Evolutionary conservation across 2,329 filamentous ascomycete species (phyloP).

Genomic region (Cytospora chrysosperma): DNA sequence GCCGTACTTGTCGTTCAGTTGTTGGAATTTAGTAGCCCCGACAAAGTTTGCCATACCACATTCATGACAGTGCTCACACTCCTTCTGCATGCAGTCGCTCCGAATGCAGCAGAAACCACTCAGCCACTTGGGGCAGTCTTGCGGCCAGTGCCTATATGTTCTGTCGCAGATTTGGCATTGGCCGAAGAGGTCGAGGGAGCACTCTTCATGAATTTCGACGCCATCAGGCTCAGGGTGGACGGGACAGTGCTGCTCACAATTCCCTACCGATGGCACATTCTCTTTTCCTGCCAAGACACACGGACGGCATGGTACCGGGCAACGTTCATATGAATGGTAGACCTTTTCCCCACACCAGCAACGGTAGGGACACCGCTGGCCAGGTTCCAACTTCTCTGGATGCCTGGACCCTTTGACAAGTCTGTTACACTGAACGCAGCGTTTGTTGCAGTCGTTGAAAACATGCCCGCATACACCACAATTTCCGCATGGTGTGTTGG

Average conservation of each 20-base stretch:
- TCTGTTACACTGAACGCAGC: not conserved
- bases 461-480: not conserved
- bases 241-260: not conserved
- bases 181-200: not conserved
- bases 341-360: not conserved
- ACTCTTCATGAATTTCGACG: not conserved
- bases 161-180: not conserved
- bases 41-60: not conserved
- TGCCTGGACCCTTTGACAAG: no score
- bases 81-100: not conserved
- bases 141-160: not conserved
- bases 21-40: not conserved
- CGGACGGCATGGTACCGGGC: not conserved
- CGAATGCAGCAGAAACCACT: not conserved
- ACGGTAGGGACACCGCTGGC: not conserved
- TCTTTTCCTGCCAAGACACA: not conserved
- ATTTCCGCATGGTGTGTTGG: not conserved
- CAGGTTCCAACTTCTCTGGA: no score
- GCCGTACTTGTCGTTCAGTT: not conserved
- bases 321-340: not conserved
- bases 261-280: no score
- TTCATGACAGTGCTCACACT: not conserved
- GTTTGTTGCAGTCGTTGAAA: not conserved
- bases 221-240: not conserved
- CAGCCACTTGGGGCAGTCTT: not conserved